A percentile compares a stretch with the other conserved stretches of the same genome.
These are phyloP conservation scores for Torulaspora indica DNA, from an alignment of 805 yeast species.

Conservation along the genomic window DNA sequence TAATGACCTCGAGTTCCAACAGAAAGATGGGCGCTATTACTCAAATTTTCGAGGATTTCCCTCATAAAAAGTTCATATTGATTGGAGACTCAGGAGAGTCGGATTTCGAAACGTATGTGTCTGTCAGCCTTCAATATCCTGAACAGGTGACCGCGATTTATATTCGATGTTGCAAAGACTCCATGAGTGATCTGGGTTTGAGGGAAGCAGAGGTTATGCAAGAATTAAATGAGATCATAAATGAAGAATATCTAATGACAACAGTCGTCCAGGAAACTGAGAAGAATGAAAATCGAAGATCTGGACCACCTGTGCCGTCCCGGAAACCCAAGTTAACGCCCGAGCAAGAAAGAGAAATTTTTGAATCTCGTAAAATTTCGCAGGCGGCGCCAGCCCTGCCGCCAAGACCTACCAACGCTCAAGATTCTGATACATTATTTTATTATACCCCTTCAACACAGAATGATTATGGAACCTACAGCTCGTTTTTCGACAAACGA, in stretches of 20 bases:
- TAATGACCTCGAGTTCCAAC: constrained; percentile 83
- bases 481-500: constrained; percentile 42
- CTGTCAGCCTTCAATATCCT: constrained; percentile 59
- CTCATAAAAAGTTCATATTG: constrained; percentile 69
- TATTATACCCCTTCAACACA: constrained; percentile 29
- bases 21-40: constrained; percentile 65
- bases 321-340: constrained; percentile 22
- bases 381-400: constrained; percentile 20
- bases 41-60: constrained; percentile 66
- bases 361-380: constrained; percentile 3
- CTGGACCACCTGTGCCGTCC: constrained; percentile 27
- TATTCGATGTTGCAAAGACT: constrained; percentile 69
- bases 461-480: constrained; percentile 28
- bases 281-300: not conserved
- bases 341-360: constrained; percentile 16
- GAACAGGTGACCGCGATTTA: constrained; percentile 66
- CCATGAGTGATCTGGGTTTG: constrained; percentile 55
- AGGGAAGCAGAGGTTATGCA: constrained; percentile 28
- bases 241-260: constrained; percentile 21
- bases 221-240: constrained; percentile 31
- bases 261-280: not conserved
- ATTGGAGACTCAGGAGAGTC: constrained; percentile 96
- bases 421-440: constrained; percentile 10
- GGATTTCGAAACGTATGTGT: constrained; percentile 86
- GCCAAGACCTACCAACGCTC: constrained; percentile 16